These are phyloP conservation scores for Pseudopyrenochaeta lycopersici DNA, from an alignment of 2,329 filamentous ascomycete species.

Conservation along the genomic window DNA sequence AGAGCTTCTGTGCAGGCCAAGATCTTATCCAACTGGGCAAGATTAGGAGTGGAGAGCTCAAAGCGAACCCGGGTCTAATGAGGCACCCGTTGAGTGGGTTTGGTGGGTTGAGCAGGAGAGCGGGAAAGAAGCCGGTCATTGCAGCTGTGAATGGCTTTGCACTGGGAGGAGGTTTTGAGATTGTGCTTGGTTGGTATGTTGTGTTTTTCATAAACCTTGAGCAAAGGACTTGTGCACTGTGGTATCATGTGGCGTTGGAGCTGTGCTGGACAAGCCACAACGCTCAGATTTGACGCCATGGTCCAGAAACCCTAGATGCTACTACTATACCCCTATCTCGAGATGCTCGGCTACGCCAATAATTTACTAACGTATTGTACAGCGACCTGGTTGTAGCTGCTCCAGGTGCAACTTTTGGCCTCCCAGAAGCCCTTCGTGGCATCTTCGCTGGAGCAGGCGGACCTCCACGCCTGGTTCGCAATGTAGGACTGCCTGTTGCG, in stretches of 20 bases:
- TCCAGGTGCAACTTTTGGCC: constrained; percentile 60
- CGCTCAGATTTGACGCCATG: too few relatives aligned
- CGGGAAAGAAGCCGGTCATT: constrained; percentile 69
- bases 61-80: constrained; percentile 33
- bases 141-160: constrained; percentile 68
- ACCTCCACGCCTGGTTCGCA: constrained; percentile 61
- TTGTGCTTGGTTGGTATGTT: constrained; percentile 62
- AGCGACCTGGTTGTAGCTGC: constrained; percentile 64
- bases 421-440: constrained; percentile 65
- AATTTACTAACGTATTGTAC: constrained; percentile 11
- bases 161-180: constrained; percentile 67
- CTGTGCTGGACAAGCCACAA: too few relatives aligned
- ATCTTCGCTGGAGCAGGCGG: constrained; percentile 64
- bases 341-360: too few relatives aligned
- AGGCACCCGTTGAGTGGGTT: constrained; percentile 61
- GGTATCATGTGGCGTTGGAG: not conserved
- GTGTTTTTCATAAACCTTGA: not conserved
- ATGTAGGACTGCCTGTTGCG: constrained; percentile 58
- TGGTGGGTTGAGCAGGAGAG: constrained; percentile 63
- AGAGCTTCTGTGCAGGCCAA: constrained; percentile 65
- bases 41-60: constrained; percentile 35
- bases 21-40: constrained; percentile 60
- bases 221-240: not conserved
- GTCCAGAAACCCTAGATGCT: not conserved
- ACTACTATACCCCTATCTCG: too few relatives aligned